These are phyloP conservation scores for Micractinium conductrix DNA, from an alignment of 139 green algal genomes.

Conservation along the genomic window DNA sequence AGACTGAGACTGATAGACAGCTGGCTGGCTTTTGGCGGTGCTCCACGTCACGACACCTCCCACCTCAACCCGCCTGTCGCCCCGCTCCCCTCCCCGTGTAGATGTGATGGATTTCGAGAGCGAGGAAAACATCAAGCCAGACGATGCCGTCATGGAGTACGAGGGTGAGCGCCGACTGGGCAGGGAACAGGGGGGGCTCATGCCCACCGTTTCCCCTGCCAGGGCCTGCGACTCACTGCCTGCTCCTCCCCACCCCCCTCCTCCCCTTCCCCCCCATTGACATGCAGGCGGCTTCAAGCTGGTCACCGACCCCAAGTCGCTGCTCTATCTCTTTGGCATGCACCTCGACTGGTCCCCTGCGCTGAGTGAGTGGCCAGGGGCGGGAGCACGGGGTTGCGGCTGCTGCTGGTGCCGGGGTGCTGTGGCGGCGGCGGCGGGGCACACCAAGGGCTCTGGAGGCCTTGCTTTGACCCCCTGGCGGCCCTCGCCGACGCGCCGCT, in stretches of 20 bases:
- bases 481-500: neutral
- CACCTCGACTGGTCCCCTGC: conserved; percentile 78
- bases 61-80: too few relatives aligned
- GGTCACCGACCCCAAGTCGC: conserved; percentile 87
- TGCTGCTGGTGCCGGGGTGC: neutral
- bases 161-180: too few relatives aligned
- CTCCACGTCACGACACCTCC: too few relatives aligned
- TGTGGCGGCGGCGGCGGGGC: too few relatives aligned
- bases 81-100: neutral
- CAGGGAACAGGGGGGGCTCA: too few relatives aligned
- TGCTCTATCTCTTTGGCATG: conserved; percentile 97
- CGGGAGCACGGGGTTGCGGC: neutral
- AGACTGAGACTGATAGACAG: too few relatives aligned
- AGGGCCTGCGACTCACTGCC: too few relatives aligned
- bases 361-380: neutral
- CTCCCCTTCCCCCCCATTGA: too few relatives aligned
- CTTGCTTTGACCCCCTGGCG: neutral
- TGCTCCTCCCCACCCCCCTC: too few relatives aligned
- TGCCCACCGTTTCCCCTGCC: too few relatives aligned
- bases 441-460: too few relatives aligned
- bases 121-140: conserved; percentile 62
- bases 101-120: conserved; percentile 92
- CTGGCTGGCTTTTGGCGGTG: too few relatives aligned
- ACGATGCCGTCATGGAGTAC: conserved; percentile 48
- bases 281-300: conserved; percentile 49